phyloP scores from a whole-genome alignment of 2,329 filamentous ascomycete genomes.

The Corniculantispora saksenae region DNA sequence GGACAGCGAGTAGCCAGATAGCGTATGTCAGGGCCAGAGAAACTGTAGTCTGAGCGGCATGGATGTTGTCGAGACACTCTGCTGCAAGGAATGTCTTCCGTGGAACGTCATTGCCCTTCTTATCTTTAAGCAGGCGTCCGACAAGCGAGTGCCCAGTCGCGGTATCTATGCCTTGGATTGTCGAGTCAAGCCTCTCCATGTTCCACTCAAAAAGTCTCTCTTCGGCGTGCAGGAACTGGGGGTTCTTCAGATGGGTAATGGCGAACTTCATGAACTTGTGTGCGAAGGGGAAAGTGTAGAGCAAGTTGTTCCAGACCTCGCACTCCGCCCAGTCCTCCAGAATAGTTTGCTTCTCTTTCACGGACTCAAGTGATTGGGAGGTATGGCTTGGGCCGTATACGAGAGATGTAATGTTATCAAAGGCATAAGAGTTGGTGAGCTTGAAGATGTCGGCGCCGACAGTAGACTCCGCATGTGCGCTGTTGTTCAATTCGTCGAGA shows the following conservation, averaged over 20 bases:
- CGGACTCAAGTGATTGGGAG: background rate
- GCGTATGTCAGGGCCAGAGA: conserved; percentile 3
- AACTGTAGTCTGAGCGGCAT: conserved; percentile 6
- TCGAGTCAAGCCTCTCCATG: conserved; percentile 5
- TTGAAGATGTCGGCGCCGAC: conserved; percentile 9
- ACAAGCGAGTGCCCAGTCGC: background rate
- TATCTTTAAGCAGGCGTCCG: conserved; percentile 2
- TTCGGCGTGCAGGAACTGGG: conserved; percentile 3
- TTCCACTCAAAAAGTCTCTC: background rate
- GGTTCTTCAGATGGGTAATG: background rate
- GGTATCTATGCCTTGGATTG: background rate
- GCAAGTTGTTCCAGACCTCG: conserved; percentile 12
- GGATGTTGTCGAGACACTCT: conserved; percentile 13
- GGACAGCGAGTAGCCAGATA: conserved; percentile 5
- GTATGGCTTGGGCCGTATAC: conserved; percentile 1
- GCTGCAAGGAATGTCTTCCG: background rate
- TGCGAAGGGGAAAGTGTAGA: background rate
- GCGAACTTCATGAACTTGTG: conserved; percentile 6
- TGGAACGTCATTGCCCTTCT: background rate
- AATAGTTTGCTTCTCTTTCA: background rate
- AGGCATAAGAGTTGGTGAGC: conserved; percentile 5
- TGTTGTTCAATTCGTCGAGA: conserved; percentile 1
- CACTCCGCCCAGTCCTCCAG: conserved; percentile 9
- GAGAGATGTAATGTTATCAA: conserved; percentile 5
- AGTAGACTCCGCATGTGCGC: background rate